Base-by-base conservation (phyloP, 306 rosid genomes). In the Ormosia semicastrata region DNA sequence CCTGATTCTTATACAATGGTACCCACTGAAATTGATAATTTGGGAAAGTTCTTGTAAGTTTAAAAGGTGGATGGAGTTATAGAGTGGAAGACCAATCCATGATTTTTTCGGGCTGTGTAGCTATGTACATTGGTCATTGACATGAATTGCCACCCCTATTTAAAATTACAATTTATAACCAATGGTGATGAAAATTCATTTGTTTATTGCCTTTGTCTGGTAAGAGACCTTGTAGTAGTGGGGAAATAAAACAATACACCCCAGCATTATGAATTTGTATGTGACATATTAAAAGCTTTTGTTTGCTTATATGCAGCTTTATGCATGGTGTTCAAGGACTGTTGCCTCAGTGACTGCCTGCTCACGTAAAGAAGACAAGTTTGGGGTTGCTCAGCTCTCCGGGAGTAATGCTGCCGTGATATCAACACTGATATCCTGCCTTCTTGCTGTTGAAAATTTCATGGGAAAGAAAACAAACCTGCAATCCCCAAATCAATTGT, bases 381-480 rank as follows among this genome's bases (percentile, higher is more conserved):
- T 66, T 6, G 99, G 99, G 40, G 94, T 88, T 67, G 98, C 98
- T 70, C 97, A 95, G 87, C 95, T 93, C 71, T 90, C 96, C 0
- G 97, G 99, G 54, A 92, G 97, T 70, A 95, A 95, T 46, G 96
- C 97, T 11, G 83, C 91, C 1, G 99, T 88, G 44, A 77, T 89
- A 65, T 90, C 97, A 6, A 89, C 96, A 1, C 87, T 95, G 80
- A 59, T 92, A 76, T 93, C 99, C 64, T 91, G 98, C 75, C 96
- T 95, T 75, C 97, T 92, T 79, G 97, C 98, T 52, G 88, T 93
- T 72, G 99, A 95, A 83, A 81, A 88, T 40, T 88, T 85, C 88
- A 92, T 91, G 98, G 99, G 98, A 81, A 96, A 93, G 91, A 96
- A 87, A 86, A 93, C 94, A 80, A 89, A 52, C 69, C 64, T 92